These are phyloP conservation scores for Spergularia marina DNA, from an alignment of 148 eudicot species.

Conservation along the genomic window DNA sequence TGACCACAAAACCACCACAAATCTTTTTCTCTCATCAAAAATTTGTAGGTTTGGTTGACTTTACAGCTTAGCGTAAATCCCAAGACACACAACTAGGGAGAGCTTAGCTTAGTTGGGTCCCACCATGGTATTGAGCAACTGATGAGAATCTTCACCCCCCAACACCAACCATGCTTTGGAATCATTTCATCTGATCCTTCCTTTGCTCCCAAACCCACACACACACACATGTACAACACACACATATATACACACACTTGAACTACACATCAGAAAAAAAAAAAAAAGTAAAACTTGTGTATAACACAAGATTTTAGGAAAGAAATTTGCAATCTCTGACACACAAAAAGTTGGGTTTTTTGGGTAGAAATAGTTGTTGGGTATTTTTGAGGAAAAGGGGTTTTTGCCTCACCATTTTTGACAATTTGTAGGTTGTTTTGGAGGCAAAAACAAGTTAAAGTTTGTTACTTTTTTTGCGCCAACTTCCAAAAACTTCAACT, in stretches of 20 bases:
- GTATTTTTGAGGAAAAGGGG: slow-evolving; percentile 3
- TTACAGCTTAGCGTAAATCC: slow-evolving; percentile 47
- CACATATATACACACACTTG: background rate
- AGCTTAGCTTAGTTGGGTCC: slow-evolving; percentile 25
- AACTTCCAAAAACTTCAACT: background rate
- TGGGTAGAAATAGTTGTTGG: slow-evolving; percentile 20
- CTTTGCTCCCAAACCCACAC: background rate
- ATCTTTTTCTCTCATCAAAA: background rate
- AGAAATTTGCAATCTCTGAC: background rate
- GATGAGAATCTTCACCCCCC: slow-evolving; percentile 36
- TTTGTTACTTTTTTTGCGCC: slow-evolving; percentile 18
- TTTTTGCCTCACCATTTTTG: slow-evolving; percentile 22
- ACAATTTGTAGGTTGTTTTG: slow-evolving; percentile 26
- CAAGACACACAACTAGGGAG: slow-evolving; percentile 27
- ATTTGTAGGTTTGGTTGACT: slow-evolving; percentile 43
- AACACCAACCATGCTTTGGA: slow-evolving; percentile 27
- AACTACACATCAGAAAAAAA: background rate
- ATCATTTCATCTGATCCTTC: slow-evolving; percentile 32
- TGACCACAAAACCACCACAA: background rate
- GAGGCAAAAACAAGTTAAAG: slow-evolving; percentile 20
- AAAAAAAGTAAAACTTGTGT: background rate
- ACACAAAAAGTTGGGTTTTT: background rate
- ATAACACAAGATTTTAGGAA: background rate
- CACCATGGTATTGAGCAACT: background rate
- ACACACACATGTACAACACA: background rate